Conservation (phyloP, 179 eudicot species). For the Beta macrorhiza region DNA sequence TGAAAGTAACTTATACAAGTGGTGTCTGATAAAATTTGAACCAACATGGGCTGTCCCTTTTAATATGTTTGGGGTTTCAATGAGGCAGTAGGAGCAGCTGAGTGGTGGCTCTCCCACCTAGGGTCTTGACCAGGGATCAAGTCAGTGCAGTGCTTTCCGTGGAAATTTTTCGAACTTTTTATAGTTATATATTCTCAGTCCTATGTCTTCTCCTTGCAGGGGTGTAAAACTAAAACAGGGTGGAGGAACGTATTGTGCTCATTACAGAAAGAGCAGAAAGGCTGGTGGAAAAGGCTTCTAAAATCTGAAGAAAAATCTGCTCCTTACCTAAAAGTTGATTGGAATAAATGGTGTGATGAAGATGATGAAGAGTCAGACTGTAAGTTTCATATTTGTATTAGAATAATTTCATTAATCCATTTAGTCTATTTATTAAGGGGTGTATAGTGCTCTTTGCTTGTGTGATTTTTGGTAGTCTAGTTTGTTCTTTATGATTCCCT, state of each 20-base stretch:
- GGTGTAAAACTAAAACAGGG: slow-evolving; percentile 66
- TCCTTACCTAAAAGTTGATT: slow-evolving; percentile 79
- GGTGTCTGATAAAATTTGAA: neutral
- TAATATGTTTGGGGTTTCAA: neutral
- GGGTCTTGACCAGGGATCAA: too few relatives aligned
- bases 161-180: neutral
- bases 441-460: neutral
- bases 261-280: slow-evolving; percentile 69
- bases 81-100: neutral
- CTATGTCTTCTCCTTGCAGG: slow-evolving; percentile 39
- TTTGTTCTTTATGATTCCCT: neutral
- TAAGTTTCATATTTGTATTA: slow-evolving; percentile 39
- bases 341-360: slow-evolving; percentile 93
- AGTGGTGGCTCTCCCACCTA: too few relatives aligned
- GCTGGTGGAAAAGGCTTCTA: slow-evolving; percentile 85
- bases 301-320: slow-evolving; percentile 84
- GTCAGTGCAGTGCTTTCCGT: neutral
- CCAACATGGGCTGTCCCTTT: neutral
- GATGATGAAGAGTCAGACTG: slow-evolving; percentile 75
- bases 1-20: neutral
- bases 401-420: neutral
- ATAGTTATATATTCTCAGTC: slow-evolving; percentile 5
- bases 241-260: slow-evolving; percentile 76
- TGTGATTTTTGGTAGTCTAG: neutral
- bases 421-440: too few relatives aligned